Evolutionary conservation across 106 monocot genomes (phyloP).

Genomic region (Platanthera guangdongensis): DNA sequence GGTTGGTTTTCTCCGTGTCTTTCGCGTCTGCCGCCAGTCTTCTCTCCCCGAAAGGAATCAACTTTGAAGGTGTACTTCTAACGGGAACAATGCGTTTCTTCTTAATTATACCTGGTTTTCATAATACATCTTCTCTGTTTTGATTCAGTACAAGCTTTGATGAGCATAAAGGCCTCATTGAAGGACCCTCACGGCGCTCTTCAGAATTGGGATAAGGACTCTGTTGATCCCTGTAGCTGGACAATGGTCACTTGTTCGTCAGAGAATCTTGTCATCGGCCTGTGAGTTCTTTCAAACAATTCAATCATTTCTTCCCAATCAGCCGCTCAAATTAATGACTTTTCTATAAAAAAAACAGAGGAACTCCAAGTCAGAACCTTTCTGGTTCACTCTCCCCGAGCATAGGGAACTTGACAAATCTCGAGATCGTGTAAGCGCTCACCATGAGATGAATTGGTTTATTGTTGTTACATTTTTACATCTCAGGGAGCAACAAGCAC

Average conservation of each 20-base stretch:
- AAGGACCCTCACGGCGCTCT: conserved; percentile 37
- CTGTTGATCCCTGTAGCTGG: conserved; percentile 63
- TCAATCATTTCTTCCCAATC: background rate
- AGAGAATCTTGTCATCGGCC: conserved; percentile 39
- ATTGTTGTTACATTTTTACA: background rate
- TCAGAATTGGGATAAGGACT: conserved; percentile 47
- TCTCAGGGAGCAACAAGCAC: background rate
- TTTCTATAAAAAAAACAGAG: conserved; percentile 21
- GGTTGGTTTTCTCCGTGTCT: conserved; percentile 16
- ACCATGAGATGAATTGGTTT: background rate
- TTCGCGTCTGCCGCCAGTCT: conserved; percentile 16
- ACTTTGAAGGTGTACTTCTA: conserved; percentile 35
- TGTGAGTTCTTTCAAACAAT: conserved; percentile 15
- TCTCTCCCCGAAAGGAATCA: conserved; percentile 45
- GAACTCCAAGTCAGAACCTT: conserved; percentile 37
- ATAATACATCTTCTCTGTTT: background rate
- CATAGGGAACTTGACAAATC: conserved; percentile 48
- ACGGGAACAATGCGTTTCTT: background rate
- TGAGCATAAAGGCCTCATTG: conserved; percentile 32
- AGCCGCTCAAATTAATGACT: background rate
- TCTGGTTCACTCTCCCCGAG: conserved; percentile 45
- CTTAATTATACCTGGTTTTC: background rate
- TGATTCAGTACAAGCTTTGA: conserved; percentile 43
- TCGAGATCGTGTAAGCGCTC: conserved; percentile 32
- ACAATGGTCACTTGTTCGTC: conserved; percentile 43